Base-by-base conservation (phyloP, 2,329 filamentous ascomycete genomes). In the Capronia epimyces region DNA sequence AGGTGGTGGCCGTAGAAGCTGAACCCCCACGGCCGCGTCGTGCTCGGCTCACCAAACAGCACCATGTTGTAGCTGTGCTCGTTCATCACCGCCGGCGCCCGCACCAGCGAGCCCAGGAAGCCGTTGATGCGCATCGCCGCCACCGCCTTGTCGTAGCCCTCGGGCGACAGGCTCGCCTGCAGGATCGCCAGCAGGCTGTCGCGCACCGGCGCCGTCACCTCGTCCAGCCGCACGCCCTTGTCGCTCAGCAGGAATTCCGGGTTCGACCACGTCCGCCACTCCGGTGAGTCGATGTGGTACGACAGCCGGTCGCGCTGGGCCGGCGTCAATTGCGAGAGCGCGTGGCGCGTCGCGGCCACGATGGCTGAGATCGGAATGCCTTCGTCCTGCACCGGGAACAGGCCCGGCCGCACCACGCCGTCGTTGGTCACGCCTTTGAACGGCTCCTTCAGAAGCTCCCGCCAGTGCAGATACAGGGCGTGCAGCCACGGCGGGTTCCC, bases 1-100 rank as follows among this genome's bases (percentile, higher is more conserved):
- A 91, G 73, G 60, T 91, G 87, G 65, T 91, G 87, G 5, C 87
- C 87, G 67, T 89, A 91, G 61, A 89, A 81, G 0, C 80, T 79
- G 67, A 80, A 86, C 0, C 85, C 86, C 86, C 86, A 89, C 0
- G 84, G 81, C 2, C 68, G 59, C 0, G 71, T 70, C 0, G 69
- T 63, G 0, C 80, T 82, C 0, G 83, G 83, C 8, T 67, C 66
- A 9, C 84, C 84, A 62, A 89, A 89, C 1, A 89, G 69, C 29
- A 81, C 78, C 52, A 88, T 84, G 67, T 89, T 89, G 74, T 89
- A 89, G 1, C 82, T 86, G 68, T 78, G 80, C 64, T 87, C 79
- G 68, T 88, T 89, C 77, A 86, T 81, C 46, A 89, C 77, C 4
- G 69, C 65, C 0, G 79, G 75, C 0, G 80, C 75, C 27, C 79